Conservation (phyloP, 106 monocot genomes). For the Gastrodia elata region DNA sequence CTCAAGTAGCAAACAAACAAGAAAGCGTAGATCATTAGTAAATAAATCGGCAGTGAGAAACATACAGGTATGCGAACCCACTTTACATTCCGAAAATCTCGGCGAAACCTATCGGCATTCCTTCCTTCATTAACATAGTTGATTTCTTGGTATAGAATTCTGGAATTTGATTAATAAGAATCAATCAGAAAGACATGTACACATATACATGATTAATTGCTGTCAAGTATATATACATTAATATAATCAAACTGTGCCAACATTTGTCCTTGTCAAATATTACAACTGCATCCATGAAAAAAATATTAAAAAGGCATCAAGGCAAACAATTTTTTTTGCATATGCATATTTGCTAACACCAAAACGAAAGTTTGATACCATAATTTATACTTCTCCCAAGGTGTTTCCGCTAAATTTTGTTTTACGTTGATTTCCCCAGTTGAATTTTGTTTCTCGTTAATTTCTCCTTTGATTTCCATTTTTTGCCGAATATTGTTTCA, state of each 20-base stretch:
- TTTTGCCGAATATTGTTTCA: no score
- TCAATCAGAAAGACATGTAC: background rate
- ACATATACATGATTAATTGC: no score
- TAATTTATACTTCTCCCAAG: no score
- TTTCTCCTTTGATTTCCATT: no score
- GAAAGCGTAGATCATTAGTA: background rate
- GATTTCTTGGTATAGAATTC: conserved; percentile 92
- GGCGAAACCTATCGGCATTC: conserved; percentile 96
- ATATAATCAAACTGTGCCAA: background rate
- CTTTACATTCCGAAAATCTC: conserved; percentile 95
- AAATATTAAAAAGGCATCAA: background rate
- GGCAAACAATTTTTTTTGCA: background rate
- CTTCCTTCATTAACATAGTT: conserved; percentile 98
- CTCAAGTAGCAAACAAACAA: background rate
- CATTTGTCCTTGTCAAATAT: background rate
- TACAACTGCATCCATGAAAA: background rate
- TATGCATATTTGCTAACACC: no score
- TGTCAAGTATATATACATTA: background rate
- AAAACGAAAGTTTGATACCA: no score
- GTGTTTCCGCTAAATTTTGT: no score
- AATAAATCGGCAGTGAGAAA: conserved; percentile 15
- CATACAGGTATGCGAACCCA: conserved; percentile 99
- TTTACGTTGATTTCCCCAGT: no score
- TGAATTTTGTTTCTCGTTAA: no score
- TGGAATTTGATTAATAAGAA: conserved; percentile 21